phyloP scores from a whole-genome alignment of 2,329 filamentous ascomycete genomes.

The Cryphonectria japonica region DNA sequence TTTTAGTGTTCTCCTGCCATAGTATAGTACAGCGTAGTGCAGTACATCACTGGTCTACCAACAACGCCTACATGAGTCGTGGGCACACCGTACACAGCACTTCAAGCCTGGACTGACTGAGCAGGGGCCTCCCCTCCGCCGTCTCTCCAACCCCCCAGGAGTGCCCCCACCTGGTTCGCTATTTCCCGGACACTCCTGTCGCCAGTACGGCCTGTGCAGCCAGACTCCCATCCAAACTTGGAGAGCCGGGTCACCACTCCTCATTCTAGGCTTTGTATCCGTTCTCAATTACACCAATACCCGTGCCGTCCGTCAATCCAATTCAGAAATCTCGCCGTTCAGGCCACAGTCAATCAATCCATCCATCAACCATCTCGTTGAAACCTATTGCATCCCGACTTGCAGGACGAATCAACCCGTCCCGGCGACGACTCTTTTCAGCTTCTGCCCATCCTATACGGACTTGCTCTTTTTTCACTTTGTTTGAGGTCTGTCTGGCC shows the following conservation, averaged over 20 bases:
- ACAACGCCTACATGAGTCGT: neutral
- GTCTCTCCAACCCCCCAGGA: neutral
- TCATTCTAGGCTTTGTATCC: neutral
- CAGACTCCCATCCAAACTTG: neutral
- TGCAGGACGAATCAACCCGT: neutral
- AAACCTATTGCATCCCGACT: neutral
- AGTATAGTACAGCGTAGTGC: neutral
- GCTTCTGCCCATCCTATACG: neutral
- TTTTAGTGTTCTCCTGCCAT: neutral
- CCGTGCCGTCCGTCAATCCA: neutral
- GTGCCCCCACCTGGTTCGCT: neutral
- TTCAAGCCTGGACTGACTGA: neutral
- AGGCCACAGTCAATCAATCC: neutral
- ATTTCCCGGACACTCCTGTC: conserved; percentile 5
- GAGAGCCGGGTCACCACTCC: neutral
- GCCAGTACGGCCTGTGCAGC: neutral
- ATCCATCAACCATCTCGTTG: neutral
- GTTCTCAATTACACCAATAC: conserved; percentile 10
- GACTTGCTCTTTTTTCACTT: neutral
- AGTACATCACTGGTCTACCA: neutral
- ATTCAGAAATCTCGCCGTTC: neutral
- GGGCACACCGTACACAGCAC: neutral
- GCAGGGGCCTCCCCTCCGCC: neutral
- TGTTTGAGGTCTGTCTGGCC: conserved; percentile 10
- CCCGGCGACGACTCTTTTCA: conserved; percentile 9